A percentile compares a stretch with the other conserved stretches of the same genome.
These are phyloP conservation scores for Rhododendron kiyosumense DNA, from an alignment of 148 eudicot species.

Conservation along the genomic window DNA sequence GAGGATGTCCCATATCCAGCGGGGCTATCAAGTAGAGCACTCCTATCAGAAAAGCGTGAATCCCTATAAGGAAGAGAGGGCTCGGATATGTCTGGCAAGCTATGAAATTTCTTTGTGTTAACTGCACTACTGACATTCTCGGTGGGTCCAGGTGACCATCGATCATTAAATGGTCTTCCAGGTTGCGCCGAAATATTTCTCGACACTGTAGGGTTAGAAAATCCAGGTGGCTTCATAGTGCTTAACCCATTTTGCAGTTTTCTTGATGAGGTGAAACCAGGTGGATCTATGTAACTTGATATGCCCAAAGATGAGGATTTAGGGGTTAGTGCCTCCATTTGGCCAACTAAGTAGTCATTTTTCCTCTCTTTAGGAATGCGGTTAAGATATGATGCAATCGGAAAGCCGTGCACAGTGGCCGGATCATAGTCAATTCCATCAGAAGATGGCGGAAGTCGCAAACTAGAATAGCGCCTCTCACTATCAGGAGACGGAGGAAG, in stretches of 20 bases:
- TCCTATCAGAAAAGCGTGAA: slow-evolving; percentile 34
- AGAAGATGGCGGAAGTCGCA: slow-evolving; percentile 35
- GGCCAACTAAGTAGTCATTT: slow-evolving; percentile 38
- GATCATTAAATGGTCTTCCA: slow-evolving; percentile 36
- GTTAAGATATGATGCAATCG: slow-evolving; percentile 45
- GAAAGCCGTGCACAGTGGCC: slow-evolving; percentile 81
- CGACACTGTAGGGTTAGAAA: slow-evolving; percentile 53
- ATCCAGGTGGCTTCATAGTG: slow-evolving; percentile 51
- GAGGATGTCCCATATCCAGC: slow-evolving; percentile 38
- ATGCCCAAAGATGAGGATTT: slow-evolving; percentile 43
- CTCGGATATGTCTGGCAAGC: slow-evolving; percentile 86
- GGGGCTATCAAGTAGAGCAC: slow-evolving; percentile 37
- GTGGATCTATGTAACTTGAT: slow-evolving; percentile 48
- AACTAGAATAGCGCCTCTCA: slow-evolving; percentile 50
- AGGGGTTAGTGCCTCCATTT: slow-evolving; percentile 37
- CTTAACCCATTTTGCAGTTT: slow-evolving; percentile 46
- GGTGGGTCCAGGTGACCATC: slow-evolving; percentile 27
- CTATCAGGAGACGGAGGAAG: background rate
- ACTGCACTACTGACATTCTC: slow-evolving; percentile 25
- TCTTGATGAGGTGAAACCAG: slow-evolving; percentile 34
- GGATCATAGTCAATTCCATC: slow-evolving; percentile 64
- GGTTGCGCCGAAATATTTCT: slow-evolving; percentile 53
- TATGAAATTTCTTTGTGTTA: slow-evolving; percentile 71
- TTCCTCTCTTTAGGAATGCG: slow-evolving; percentile 45
- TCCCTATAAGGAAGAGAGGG: slow-evolving; percentile 46